phyloP scores from a whole-genome alignment of 371 early-diverging fungal genomes.

The Rhizopus sp. region DNA sequence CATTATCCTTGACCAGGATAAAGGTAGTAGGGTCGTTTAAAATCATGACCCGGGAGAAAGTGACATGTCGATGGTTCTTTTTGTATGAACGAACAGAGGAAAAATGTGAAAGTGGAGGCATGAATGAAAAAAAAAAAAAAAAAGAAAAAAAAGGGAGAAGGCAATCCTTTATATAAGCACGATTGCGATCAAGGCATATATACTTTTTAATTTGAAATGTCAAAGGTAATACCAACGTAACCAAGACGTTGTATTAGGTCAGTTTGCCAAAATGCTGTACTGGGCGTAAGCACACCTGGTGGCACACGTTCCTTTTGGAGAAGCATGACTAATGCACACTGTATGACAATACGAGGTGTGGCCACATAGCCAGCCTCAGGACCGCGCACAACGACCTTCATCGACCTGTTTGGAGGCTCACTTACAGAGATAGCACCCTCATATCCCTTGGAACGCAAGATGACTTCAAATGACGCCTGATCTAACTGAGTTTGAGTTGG shows the following conservation, averaged over 20 bases:
- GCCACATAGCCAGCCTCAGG: constrained; percentile 68
- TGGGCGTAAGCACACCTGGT: constrained; percentile 64
- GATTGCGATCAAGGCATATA: neutral
- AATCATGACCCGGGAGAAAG: constrained; percentile 36
- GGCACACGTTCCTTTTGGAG: constrained; percentile 43
- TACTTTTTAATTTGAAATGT: constrained; percentile 21
- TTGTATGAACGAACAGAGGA: neutral
- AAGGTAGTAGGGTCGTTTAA: constrained; percentile 33
- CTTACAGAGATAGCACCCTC: constrained; percentile 4
- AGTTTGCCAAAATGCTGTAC: constrained; percentile 63
- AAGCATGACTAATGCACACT: constrained; percentile 55
- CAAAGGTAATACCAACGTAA: constrained; percentile 58
- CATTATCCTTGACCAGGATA: constrained; percentile 27
- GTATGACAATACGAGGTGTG: constrained; percentile 61
- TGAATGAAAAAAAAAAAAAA: too few relatives aligned
- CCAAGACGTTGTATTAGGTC: constrained; percentile 54
- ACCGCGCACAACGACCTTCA: constrained; percentile 55
- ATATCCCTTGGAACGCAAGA: constrained; percentile 56
- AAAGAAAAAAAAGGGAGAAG: too few relatives aligned
- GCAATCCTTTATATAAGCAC: neutral
- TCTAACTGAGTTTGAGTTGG: constrained; percentile 58
- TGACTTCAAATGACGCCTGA: constrained; percentile 57
- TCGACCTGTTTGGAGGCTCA: constrained; percentile 41
- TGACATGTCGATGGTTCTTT: constrained; percentile 20
- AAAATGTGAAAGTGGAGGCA: neutral